Conservation (phyloP, 192 early-diverging fungal species). For the Mortierella hygrophila region DNA sequence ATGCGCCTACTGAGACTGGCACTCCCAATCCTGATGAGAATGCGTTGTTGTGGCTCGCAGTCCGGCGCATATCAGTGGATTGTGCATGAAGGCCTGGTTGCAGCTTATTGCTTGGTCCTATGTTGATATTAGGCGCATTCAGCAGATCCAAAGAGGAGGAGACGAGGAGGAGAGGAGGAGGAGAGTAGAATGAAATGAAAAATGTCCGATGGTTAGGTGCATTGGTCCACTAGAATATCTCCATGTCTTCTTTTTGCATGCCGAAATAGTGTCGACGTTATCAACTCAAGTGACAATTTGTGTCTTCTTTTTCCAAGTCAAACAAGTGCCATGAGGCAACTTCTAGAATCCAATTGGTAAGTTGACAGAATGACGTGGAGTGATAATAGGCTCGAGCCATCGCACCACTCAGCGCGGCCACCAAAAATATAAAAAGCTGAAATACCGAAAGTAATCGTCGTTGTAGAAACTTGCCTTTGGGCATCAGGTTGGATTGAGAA, state of each 20-base stretch:
- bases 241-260: too few species aligned
- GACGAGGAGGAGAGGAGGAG: too few species aligned
- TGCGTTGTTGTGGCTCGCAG: slow-evolving; percentile 53
- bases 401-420: too few species aligned
- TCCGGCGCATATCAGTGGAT: slow-evolving; percentile 40
- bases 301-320: too few species aligned
- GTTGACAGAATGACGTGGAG: too few species aligned
- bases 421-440: background rate
- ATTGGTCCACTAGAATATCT: too few species aligned
- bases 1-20: slow-evolving; percentile 7
- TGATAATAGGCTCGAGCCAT: too few species aligned
- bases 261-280: too few species aligned
- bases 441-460: too few species aligned
- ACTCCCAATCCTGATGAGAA: slow-evolving; percentile 39
- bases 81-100: slow-evolving; percentile 40
- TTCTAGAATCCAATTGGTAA: too few species aligned
- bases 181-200: background rate
- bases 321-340: too few species aligned
- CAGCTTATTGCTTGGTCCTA: slow-evolving; percentile 23
- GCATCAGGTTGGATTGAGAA: slow-evolving; percentile 5
- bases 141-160: background rate
- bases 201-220: background rate
- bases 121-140: background rate
- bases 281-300: too few species aligned
- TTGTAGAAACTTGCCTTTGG: slow-evolving; percentile 18